phyloP scores from a whole-genome alignment of 2,329 filamentous ascomycete species.

The Gaeumannomyces sp. region DNA sequence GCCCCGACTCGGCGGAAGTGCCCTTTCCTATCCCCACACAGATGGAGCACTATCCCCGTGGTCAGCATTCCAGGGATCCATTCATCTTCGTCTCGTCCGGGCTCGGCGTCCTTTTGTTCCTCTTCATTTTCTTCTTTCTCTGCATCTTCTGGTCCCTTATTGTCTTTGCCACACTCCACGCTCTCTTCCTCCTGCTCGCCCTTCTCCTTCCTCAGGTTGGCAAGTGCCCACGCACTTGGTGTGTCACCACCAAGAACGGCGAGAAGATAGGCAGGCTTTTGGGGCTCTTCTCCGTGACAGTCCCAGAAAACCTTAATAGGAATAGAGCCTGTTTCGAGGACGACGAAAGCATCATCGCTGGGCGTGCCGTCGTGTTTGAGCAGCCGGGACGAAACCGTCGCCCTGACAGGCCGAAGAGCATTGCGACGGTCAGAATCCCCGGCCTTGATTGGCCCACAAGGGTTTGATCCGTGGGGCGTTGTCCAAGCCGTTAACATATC shows the following conservation, averaged over 20 bases:
- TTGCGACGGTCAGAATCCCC: conserved; percentile 2
- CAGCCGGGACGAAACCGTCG: not conserved
- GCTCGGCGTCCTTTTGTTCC: not conserved
- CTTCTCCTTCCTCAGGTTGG: not conserved
- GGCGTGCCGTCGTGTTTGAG: not conserved
- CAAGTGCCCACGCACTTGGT: not conserved
- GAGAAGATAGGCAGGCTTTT: not conserved
- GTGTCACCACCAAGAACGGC: not conserved
- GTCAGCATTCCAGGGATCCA: not conserved
- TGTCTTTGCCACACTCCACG: too few species aligned
- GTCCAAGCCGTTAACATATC: conserved; percentile 2
- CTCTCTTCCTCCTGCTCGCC: too few species aligned
- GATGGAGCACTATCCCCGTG: not conserved
- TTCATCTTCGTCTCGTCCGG: not conserved
- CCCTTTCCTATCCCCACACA: not conserved
- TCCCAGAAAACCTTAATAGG: not conserved
- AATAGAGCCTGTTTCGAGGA: not conserved
- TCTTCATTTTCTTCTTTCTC: too few species aligned
- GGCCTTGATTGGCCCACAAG: not conserved
- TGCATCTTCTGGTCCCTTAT: too few species aligned
- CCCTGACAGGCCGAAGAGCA: not conserved
- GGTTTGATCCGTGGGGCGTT: not conserved
- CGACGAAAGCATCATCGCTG: too few species aligned
- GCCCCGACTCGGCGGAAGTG: not conserved
- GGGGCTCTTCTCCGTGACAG: not conserved